These are phyloP conservation scores for Lipomyces orientalis DNA, from an alignment of 805 yeast genomes.

Conservation along the genomic window DNA sequence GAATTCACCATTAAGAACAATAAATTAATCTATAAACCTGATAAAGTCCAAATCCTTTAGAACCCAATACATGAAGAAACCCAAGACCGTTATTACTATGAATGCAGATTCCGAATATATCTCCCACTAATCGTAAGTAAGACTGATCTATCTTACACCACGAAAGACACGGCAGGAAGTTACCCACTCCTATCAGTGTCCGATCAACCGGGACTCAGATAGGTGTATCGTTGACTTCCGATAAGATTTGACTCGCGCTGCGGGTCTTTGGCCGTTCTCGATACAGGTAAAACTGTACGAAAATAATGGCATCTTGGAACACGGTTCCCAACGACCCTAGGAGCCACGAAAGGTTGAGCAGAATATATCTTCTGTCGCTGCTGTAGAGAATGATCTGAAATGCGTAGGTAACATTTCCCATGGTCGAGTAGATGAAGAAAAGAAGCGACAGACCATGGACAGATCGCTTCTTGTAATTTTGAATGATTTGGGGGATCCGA, in stretches of 20 bases:
- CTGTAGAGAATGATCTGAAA: constrained; percentile 72
- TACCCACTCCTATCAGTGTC: neutral
- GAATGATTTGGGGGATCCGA: constrained; percentile 82
- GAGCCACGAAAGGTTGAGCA: constrained; percentile 74
- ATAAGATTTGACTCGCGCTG: neutral
- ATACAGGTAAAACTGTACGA: constrained; percentile 70
- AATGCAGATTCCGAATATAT: neutral
- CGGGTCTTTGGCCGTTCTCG: constrained; percentile 42
- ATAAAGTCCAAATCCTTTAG: neutral
- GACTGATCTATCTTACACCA: neutral
- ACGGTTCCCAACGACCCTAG: constrained; percentile 81
- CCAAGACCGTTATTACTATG: neutral
- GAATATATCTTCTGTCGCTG: constrained; percentile 63
- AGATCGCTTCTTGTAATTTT: constrained; percentile 76
- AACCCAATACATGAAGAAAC: neutral
- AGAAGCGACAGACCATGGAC: constrained; percentile 85
- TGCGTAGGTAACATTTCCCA: constrained; percentile 79
- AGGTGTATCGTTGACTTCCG: neutral
- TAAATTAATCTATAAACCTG: neutral
- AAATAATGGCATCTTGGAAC: constrained; percentile 68
- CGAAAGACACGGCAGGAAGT: neutral
- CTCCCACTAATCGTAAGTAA: neutral
- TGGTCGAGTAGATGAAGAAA: constrained; percentile 72
- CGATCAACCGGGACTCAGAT: neutral
- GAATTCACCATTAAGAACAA: neutral